Evolutionary conservation across 495 filamentous ascomycete species (phyloP), one percentile per base, ranked within the genome.

Genomic region (Xylaria castorea): DNA sequence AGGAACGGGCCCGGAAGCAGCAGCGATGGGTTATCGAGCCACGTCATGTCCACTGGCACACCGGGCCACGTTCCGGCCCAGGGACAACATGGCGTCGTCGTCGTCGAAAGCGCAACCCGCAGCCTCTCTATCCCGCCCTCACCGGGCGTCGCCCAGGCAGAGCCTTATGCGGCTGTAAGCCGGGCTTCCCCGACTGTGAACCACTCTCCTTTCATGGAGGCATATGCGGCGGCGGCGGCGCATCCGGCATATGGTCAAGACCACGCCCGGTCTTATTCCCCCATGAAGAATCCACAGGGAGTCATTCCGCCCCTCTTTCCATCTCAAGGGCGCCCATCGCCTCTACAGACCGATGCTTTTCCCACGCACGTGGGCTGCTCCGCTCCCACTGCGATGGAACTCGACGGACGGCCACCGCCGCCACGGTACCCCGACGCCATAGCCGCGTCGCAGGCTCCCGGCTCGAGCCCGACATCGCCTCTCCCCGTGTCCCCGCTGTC

Each of bases 401-500:
- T 53, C 20, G 70, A 72, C 38, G 50, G 38, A 18, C 44, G 32
- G 18, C 50, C 60, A 27, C 61, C 60, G 18, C 70, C 70, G 38
- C 70, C 70, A 25, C 62, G 62, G 20, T 66, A 72, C 27, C 63
- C 70, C 20, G 63, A 48, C 58, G 50, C 34, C 11, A 51, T 58
- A 20, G 46, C 48, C 11, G 1, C 61, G 25, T 36, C 62, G 6
- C 22, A 36, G 1, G 34, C 8, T 18, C 20, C 34, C n/a, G 34
- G 32, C 22, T 5, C 34, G 0, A 50, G 40, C 53, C 70, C 70
- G n/a, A 71, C 69, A 27, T 71, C 69, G 16, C 69, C 62, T 57
- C 44, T 64, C 14, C 30, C 61, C 60, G 70, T 72, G n/a, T 72
- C 70, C 12, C 62, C 70, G 30, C 40, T 72, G 2, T 66, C 62